These are phyloP conservation scores for Oxyria digyna DNA, from an alignment of 148 eudicot genomes.

Conservation along the genomic window DNA sequence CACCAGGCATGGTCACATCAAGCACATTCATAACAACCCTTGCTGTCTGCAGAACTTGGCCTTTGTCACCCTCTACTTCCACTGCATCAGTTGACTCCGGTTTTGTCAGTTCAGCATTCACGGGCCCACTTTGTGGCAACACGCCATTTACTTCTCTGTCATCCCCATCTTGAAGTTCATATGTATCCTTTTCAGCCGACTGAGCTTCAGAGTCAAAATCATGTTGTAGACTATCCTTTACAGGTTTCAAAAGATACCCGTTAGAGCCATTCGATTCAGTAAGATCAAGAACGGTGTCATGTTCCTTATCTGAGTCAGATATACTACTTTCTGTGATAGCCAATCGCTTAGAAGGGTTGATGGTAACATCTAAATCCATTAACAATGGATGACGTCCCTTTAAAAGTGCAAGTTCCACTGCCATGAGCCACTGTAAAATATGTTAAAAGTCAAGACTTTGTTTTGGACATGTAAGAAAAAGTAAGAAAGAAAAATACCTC, in stretches of 20 bases:
- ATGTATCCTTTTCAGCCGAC: neutral
- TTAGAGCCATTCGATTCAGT: slow-evolving; percentile 19
- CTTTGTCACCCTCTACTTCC: slow-evolving; percentile 44
- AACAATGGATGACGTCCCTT: slow-evolving; percentile 97
- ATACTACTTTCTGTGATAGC: slow-evolving; percentile 29
- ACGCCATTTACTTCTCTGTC: slow-evolving; percentile 14
- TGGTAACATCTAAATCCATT: slow-evolving; percentile 62
- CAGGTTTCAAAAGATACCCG: slow-evolving; percentile 18
- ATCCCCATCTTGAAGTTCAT: slow-evolving; percentile 17
- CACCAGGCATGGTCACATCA: slow-evolving; percentile 77
- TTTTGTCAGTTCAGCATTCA: slow-evolving; percentile 21
- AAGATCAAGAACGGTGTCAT: slow-evolving; percentile 19
- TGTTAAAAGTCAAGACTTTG: neutral
- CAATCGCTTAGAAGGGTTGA: slow-evolving; percentile 63
- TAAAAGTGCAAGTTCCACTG: slow-evolving; percentile 89
- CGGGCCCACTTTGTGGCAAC: slow-evolving; percentile 15
- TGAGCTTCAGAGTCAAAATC: slow-evolving; percentile 15
- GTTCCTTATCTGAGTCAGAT: slow-evolving; percentile 22
- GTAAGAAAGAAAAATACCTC: slow-evolving; percentile 46
- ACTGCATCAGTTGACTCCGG: slow-evolving; percentile 17
- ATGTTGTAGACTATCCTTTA: slow-evolving; percentile 18
- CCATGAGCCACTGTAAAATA: slow-evolving; percentile 77
- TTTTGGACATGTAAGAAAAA: neutral
- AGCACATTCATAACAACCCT: slow-evolving; percentile 85
- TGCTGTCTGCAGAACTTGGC: slow-evolving; percentile 63